Percentiles rank a stretch among this genome's conserved stretches.
Conservation (phyloP, 257 asterid species). For the Primulina tabacum region DNA sequence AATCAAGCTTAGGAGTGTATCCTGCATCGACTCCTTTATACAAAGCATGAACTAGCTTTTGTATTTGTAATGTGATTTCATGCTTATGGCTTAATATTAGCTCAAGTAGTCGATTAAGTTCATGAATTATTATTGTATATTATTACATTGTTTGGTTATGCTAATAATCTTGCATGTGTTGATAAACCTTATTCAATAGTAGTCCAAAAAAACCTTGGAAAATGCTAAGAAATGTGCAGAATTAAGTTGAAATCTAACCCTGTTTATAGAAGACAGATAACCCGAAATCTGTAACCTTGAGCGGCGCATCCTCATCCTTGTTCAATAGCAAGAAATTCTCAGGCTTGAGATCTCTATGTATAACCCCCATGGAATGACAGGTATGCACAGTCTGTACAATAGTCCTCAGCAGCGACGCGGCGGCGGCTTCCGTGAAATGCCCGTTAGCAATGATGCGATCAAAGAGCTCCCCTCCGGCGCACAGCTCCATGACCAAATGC, state of each 20-base stretch:
- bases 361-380: slow-evolving; percentile 64
- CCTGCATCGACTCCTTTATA: no score
- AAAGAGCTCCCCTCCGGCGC: slow-evolving; percentile 69
- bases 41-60: no score
- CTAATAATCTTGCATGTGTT: background rate
- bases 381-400: slow-evolving; percentile 61
- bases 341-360: slow-evolving; percentile 65
- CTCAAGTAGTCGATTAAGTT: no score
- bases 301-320: slow-evolving; percentile 57
- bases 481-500: slow-evolving; percentile 57
- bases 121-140: no score
- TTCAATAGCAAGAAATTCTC: slow-evolving; percentile 56
- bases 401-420: slow-evolving; percentile 58
- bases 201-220: background rate
- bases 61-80: no score
- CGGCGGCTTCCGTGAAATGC: slow-evolving; percentile 60
- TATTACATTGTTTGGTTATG: background rate
- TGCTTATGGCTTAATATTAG: no score
- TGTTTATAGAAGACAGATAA: slow-evolving; percentile 60
- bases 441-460: slow-evolving; percentile 59
- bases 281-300: slow-evolving; percentile 67
- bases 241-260: slow-evolving; percentile 28
- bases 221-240: background rate
- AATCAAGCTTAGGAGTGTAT: no score
- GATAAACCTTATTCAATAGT: background rate